These are phyloP conservation scores for Adansonia digitata DNA, from an alignment of 345 rosid species.

Conservation along the genomic window DNA sequence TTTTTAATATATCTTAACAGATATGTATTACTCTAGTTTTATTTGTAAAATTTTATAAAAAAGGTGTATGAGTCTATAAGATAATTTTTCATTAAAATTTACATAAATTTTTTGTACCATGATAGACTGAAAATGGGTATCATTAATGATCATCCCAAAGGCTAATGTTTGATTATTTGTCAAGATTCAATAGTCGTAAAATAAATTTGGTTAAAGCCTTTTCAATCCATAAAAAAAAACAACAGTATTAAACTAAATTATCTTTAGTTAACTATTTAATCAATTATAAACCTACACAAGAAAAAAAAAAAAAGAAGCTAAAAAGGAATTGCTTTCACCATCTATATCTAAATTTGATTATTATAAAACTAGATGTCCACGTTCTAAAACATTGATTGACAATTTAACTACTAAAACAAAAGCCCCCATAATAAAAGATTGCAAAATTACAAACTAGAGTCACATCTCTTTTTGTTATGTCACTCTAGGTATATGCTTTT, in stretches of 20 bases:
- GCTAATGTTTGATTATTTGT: neutral
- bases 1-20: too few relatives aligned
- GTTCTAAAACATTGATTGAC: constrained; percentile 5
- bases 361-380: neutral
- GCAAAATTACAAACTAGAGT: neutral
- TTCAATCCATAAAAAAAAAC: neutral
- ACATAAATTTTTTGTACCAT: too few relatives aligned
- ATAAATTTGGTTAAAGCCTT: neutral
- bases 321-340: neutral
- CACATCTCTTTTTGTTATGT: neutral
- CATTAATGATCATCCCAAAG: neutral
- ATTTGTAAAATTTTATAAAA: too few relatives aligned
- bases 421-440: neutral
- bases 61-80: too few relatives aligned
- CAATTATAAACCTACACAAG: neutral
- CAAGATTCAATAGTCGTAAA: neutral
- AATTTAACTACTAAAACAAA: neutral
- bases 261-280: neutral
- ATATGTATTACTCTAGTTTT: too few relatives aligned
- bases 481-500: neutral
- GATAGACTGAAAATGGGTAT: neutral
- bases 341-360: neutral
- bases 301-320: too few relatives aligned
- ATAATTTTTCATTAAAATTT: too few relatives aligned
- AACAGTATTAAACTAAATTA: neutral